Evolutionary conservation across 306 rosid species (phyloP).

Genomic region (Castanospermum australe): DNA sequence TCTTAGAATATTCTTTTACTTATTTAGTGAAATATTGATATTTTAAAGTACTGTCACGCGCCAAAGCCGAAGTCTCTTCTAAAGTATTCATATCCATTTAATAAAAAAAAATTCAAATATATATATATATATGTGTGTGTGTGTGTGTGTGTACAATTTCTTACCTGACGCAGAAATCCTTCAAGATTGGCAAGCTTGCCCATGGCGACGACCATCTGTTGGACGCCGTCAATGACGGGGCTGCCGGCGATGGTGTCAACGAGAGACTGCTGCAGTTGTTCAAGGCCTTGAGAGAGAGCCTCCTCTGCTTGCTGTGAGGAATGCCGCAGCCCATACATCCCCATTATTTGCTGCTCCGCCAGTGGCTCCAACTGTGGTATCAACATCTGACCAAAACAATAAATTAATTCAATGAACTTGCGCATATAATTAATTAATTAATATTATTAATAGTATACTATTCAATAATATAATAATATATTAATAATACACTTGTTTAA

Average conservation of each 20-base stretch:
- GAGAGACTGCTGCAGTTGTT: constrained; percentile 81
- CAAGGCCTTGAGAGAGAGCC: constrained; percentile 81
- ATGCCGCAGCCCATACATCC: constrained; percentile 56
- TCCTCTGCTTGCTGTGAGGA: constrained; percentile 85
- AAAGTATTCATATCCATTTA: too few relatives aligned
- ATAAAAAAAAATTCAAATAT: too few relatives aligned
- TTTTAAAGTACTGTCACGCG: too few relatives aligned
- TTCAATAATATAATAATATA: too few relatives aligned
- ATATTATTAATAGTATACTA: too few relatives aligned
- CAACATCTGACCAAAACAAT: constrained; percentile 51
- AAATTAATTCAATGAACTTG: background rate
- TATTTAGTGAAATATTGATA: too few relatives aligned
- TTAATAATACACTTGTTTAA: too few relatives aligned
- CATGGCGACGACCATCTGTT: constrained; percentile 82
- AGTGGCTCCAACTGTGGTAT: constrained; percentile 76
- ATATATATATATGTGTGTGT: too few relatives aligned
- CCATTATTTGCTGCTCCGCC: constrained; percentile 79
- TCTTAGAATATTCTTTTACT: too few relatives aligned
- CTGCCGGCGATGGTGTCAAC: constrained; percentile 66
- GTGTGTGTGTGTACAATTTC: too few relatives aligned
- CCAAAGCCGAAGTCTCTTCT: too few relatives aligned
- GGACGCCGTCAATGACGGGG: constrained; percentile 56
- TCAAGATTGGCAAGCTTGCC: constrained; percentile 76
- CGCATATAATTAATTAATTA: too few relatives aligned
- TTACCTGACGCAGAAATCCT: constrained; percentile 86